Evolutionary conservation across 495 filamentous ascomycete genomes (phyloP).

Genomic region (Penicillium silybi): DNA sequence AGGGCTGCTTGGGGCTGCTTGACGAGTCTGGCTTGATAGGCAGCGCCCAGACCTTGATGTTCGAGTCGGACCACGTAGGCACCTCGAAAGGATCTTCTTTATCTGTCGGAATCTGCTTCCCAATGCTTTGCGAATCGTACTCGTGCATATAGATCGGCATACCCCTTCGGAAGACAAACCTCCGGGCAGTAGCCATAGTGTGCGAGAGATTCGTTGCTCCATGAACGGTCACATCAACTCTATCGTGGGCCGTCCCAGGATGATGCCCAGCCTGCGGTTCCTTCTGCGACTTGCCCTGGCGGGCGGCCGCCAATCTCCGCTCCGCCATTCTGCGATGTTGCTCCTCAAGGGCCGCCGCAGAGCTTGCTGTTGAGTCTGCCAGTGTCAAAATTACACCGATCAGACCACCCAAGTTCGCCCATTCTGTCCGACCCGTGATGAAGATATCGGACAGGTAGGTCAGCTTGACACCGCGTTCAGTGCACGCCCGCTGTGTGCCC

Average conservation of each 20-base stretch:
- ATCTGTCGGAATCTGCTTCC: slow-evolving; percentile 9
- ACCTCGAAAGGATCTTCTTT: slow-evolving; percentile 35
- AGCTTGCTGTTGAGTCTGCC: slow-evolving; percentile 55
- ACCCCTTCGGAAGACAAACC: slow-evolving; percentile 84
- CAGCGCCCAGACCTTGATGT: slow-evolving; percentile 81
- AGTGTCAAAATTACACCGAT: slow-evolving; percentile 79
- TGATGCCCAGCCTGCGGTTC: slow-evolving; percentile 2
- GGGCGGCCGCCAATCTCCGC: slow-evolving; percentile 12
- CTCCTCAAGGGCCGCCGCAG: slow-evolving; percentile 28
- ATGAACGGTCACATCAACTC: slow-evolving; percentile 58
- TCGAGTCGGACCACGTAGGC: slow-evolving; percentile 70
- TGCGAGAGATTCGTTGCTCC: slow-evolving; percentile 75
- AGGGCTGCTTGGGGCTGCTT: neutral
- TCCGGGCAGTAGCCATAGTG: slow-evolving; percentile 71
- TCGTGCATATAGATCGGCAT: slow-evolving; percentile 68
- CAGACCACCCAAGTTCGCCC: slow-evolving; percentile 73
- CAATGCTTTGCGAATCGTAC: slow-evolving; percentile 43
- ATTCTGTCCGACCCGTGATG: slow-evolving; percentile 70
- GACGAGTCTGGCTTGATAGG: slow-evolving; percentile 41
- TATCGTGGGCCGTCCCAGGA: slow-evolving; percentile 2
- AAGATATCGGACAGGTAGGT: slow-evolving; percentile 69
- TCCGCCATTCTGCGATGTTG: slow-evolving; percentile 25
- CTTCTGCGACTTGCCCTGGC: slow-evolving; percentile 15
- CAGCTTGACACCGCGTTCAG: slow-evolving; percentile 59
- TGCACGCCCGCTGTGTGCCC: slow-evolving; percentile 74